phyloP scores from a whole-genome alignment of 192 early-diverging fungal species.

The Spinellus fusiger region DNA sequence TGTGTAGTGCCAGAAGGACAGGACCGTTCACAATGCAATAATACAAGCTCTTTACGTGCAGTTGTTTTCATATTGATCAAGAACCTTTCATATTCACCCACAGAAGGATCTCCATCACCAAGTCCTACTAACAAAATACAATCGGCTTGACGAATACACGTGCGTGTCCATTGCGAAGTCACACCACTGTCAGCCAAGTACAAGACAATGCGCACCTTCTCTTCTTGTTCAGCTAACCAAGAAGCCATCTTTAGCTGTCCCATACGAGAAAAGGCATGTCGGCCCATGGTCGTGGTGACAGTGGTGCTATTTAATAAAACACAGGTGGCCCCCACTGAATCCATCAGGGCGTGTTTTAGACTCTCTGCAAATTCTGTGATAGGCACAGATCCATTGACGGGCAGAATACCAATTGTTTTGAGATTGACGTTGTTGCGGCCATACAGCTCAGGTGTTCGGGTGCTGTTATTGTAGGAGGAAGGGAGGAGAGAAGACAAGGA shows the following conservation, averaged over 20 bases:
- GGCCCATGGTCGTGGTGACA: conserved; percentile 76
- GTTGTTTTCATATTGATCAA: conserved; percentile 94
- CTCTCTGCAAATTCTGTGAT: conserved; percentile 83
- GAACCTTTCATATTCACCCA: conserved; percentile 90
- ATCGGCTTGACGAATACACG: conserved; percentile 93
- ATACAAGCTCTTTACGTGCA: conserved; percentile 93
- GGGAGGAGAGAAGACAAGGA: conserved; percentile 12
- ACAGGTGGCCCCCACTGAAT: conserved; percentile 60
- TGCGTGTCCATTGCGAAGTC: conserved; percentile 87
- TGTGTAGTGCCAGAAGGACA: conserved; percentile 81
- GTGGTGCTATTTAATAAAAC: conserved; percentile 76
- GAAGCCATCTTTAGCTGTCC: conserved; percentile 87
- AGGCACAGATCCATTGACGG: conserved; percentile 76
- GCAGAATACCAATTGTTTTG: conserved; percentile 91
- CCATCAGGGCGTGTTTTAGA: conserved; percentile 64
- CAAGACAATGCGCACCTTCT: conserved; percentile 77
- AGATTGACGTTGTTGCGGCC: conserved; percentile 89
- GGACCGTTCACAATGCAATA: conserved; percentile 75
- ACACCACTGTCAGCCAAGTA: conserved; percentile 94
- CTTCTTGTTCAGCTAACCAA: conserved; percentile 96
- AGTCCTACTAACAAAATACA: conserved; percentile 92
- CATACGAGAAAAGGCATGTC: conserved; percentile 85
- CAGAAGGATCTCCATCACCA: conserved; percentile 80
- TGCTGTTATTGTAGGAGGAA: background rate
- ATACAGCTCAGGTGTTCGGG: conserved; percentile 22